Evolutionary conservation across 768 basidiomycete genomes (phyloP).

Genomic region (Coprinopsis sp.): DNA sequence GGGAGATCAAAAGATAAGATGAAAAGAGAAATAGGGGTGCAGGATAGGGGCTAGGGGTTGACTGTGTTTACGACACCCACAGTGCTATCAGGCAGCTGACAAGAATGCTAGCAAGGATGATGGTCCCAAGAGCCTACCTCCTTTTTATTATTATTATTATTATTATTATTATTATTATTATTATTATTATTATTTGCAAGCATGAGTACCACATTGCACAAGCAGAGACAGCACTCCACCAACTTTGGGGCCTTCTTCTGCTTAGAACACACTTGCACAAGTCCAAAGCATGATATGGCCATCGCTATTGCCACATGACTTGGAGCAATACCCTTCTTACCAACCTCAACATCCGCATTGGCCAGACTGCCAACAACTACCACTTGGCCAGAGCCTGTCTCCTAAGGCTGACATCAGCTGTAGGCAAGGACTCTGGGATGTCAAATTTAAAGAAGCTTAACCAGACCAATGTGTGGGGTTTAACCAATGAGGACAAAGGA

Average conservation of each 20-base stretch:
- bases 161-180: neutral
- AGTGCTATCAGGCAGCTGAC: neutral
- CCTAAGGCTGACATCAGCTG: neutral
- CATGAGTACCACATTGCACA: conserved; percentile 24
- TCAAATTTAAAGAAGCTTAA: conserved; percentile 9
- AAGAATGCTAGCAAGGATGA: conserved; percentile 1
- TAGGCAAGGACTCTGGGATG: conserved; percentile 9
- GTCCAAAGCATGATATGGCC: conserved; percentile 22
- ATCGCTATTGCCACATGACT: conserved; percentile 23
- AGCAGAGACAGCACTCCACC: conserved; percentile 22
- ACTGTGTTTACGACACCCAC: too few species aligned
- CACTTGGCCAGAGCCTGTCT: conserved; percentile 7
- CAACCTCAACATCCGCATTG: conserved; percentile 13
- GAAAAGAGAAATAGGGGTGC: too few species aligned
- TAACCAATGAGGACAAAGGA: conserved; percentile 12
- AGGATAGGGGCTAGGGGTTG: too few species aligned
- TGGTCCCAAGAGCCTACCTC: conserved; percentile 1
- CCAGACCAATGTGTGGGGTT: conserved; percentile 12
- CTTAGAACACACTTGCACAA: conserved; percentile 24
- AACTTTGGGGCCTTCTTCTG: conserved; percentile 24
- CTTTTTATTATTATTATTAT: conserved; percentile 17
- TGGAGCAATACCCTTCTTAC: conserved; percentile 17
- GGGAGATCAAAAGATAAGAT: too few species aligned
- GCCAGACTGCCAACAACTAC: conserved; percentile 14
- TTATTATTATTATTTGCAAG: conserved; percentile 19